A percentile compares a stretch with the other conserved stretches of the same genome.
phyloP scores from a whole-genome alignment of 1,139 yeast species.

The Pichia cactophila region DNA sequence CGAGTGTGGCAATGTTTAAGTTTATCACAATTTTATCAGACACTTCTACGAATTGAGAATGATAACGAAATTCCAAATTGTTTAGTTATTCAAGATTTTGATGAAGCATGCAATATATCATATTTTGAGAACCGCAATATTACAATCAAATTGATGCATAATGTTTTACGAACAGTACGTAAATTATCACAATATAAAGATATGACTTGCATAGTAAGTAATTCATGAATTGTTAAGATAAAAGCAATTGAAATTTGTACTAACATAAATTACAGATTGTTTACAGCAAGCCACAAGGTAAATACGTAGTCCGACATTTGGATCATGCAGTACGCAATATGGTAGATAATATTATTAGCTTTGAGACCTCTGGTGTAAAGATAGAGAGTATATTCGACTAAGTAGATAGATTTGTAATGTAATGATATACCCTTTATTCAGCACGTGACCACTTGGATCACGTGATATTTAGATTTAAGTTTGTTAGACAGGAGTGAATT shows the following conservation, averaged over 20 bases:
- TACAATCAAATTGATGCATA: conserved; percentile 17
- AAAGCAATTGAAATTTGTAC: not conserved
- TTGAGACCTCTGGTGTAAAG: conserved; percentile 2
- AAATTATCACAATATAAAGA: conserved; percentile 18
- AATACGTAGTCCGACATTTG: conserved; percentile 1
- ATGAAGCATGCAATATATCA: conserved; percentile 23
- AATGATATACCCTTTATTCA: no score
- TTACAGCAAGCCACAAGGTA: conserved; percentile 3
- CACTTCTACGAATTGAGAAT: not conserved
- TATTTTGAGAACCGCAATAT: conserved; percentile 18
- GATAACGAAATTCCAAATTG: conserved; percentile 5
- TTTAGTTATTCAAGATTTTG: conserved; percentile 25
- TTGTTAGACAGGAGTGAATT: no score
- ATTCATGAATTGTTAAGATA: no score
- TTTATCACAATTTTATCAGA: conserved; percentile 1
- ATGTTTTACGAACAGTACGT: conserved; percentile 17
- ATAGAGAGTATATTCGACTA: not conserved
- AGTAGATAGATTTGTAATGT: no score
- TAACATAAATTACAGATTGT: not conserved
- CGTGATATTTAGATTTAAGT: no score
- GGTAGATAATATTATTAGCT: conserved; percentile 4
- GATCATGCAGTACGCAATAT: conserved; percentile 3
- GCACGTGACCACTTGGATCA: not conserved
- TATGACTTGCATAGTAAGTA: conserved; percentile 20
- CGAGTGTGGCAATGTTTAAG: conserved; percentile 1